Evolutionary conservation across 805 yeast genomes (phyloP).

Genomic region (Metschnikowia cubensis): DNA sequence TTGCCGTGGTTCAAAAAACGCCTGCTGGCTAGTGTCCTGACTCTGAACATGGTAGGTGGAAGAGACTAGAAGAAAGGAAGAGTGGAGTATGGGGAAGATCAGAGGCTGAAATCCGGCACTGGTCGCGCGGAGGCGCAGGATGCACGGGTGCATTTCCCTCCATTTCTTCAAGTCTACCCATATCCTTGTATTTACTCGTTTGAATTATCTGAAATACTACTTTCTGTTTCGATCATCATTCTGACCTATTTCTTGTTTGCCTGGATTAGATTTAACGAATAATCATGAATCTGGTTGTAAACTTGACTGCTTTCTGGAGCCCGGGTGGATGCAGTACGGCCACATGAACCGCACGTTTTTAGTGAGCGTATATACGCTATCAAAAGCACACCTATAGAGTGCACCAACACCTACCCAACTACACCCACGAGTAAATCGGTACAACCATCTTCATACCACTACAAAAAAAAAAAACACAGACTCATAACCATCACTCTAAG

Average conservation of each 20-base stretch:
- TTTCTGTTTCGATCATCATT: too few species aligned
- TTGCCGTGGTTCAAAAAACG: conserved; percentile 36
- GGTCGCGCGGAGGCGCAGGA: neutral
- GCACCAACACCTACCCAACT: neutral
- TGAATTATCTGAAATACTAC: too few species aligned
- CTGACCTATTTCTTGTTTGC: too few species aligned
- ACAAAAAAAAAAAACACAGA: too few species aligned
- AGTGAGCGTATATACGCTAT: too few species aligned
- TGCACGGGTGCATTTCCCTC: neutral
- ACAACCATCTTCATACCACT: too few species aligned
- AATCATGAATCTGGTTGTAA: too few species aligned
- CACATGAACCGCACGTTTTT: neutral
- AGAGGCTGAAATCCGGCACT: neutral
- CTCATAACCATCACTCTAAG: neutral
- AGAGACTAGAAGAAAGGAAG: neutral
- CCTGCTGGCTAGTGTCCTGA: conserved; percentile 1
- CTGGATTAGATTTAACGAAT: too few species aligned
- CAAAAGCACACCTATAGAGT: neutral
- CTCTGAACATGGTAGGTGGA: neutral
- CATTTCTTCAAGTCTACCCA: too few species aligned
- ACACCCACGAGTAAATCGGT: neutral
- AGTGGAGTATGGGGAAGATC: neutral
- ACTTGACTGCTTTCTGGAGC: too few species aligned
- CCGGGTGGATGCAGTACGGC: neutral
- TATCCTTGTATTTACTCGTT: too few species aligned